Base-by-base conservation (phyloP, 164 flowering plant genomes). In the Paratinospora sagittata region DNA sequence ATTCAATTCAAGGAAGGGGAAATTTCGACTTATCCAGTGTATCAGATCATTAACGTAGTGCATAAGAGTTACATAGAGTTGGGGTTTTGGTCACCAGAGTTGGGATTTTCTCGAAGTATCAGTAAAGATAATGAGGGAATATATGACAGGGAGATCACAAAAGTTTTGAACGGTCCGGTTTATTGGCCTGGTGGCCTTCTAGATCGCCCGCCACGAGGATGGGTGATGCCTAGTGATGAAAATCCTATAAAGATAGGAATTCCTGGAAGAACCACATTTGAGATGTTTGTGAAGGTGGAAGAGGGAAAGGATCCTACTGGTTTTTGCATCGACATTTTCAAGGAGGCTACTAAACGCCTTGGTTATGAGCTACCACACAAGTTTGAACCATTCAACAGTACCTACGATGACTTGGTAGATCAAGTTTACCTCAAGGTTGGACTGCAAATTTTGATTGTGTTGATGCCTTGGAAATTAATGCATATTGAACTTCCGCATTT, bases 271-370 rank as follows among this genome's bases (percentile, higher is more conserved):
- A 66, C 85, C 3, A 5, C 78, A 2, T 86, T 81, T 26, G 73
- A 78, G 23, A 74, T 82, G 66, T 86, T 85, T 71, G 86, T 88
- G 62, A 79, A 77, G 72, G 84, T 86, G 62, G 72, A 73, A 6
- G 27, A 74, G n/a, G 27, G 66, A n/a, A 26, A 65, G 23, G 61
- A 58, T 11, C 70, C 68, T 0, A 63, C 55, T 11, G 91, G 91
- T 33, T 89, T 86, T 69, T 84, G 88, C 79, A 84, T 86, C 30
- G 81, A 80, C 1, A 73, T 87, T 12, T 89, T 89, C 60, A 1
- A 77, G 0, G 49, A 67, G 67, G 87, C 78, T 58, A 17, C 71
- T 2, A 17, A 75, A 0, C 43, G 34, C n/a, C 68, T 85, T 17
- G 74, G 67, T 30, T 85, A 85, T 75, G 27, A 41, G 23, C 69